Conservation (phyloP, 2,329 filamentous ascomycete genomes). For the Penicillium sp. region DNA sequence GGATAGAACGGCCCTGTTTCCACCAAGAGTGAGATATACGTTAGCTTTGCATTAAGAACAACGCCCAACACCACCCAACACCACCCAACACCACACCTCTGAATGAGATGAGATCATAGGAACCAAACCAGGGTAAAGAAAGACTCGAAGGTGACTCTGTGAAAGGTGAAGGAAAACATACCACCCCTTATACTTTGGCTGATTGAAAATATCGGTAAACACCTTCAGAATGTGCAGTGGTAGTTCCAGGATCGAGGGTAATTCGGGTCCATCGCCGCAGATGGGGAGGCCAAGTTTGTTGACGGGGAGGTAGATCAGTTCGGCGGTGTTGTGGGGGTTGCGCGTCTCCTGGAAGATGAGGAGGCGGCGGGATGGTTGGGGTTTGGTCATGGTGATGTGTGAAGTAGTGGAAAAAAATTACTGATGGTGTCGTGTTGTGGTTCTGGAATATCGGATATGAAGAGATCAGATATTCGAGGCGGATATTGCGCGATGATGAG, state of each 20-base stretch:
- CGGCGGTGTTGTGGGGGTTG: slow-evolving; percentile 32
- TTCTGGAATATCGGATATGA: background rate
- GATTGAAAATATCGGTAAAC: slow-evolving; percentile 45
- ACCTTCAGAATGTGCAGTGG: slow-evolving; percentile 37
- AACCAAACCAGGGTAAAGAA: background rate
- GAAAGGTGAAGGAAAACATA: slow-evolving; percentile 14
- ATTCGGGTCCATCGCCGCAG: slow-evolving; percentile 34
- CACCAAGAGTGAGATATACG: background rate
- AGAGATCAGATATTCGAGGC: background rate
- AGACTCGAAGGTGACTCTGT: background rate
- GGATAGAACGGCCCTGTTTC: slow-evolving; percentile 34
- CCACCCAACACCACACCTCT: too few species aligned
- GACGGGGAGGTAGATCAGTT: slow-evolving; percentile 36
- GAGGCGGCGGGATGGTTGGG: slow-evolving; percentile 23
- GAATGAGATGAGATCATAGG: background rate
- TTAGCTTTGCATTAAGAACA: background rate
- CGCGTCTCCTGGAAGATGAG: slow-evolving; percentile 43
- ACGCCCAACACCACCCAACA: too few species aligned
- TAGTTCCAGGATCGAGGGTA: slow-evolving; percentile 39
- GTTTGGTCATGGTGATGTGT: slow-evolving; percentile 4
- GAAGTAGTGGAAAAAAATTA: background rate
- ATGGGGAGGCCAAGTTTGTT: slow-evolving; percentile 42
- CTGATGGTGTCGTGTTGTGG: background rate
- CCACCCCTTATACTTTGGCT: slow-evolving; percentile 43
- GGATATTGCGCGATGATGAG: background rate